Evolutionary conservation across 352 stramenopile species (phyloP), one percentile per base, ranked within the genome.

Genomic region (Phytophthora crassamura): DNA sequence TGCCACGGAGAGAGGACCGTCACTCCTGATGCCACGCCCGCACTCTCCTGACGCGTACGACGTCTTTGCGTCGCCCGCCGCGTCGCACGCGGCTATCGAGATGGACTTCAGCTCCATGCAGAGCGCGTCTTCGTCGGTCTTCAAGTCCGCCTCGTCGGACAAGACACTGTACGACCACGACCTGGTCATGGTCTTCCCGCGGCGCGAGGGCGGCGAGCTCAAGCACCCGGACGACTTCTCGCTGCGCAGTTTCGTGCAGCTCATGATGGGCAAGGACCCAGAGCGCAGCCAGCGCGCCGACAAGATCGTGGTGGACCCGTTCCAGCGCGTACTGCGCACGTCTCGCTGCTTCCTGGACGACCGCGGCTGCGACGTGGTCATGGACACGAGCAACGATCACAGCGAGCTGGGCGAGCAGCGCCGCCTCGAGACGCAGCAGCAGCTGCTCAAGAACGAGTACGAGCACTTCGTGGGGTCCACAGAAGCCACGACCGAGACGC

Each of bases 111-210:
- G 64, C 42, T 63, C 74, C 49, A 81, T 83, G 72, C 62, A 74
- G 46, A 79, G 61, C 32, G 62, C 71, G 8, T 20, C 46, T 18
- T 69, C 67, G 20, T 66, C 57, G 2, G 51, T 60, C 3, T 38
- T 65, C 14, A 48, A 22, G 15, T 64, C 63, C 7, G 43, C 50
- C 1, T 39, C 59, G 14, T 7, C 60, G 22, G 76, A 84, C 32
- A 87, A 84, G 64, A 76, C 70, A 54, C 42, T 92, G 57, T 91
- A 91, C 77, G 86, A 86, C 52, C 69, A 88, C 57, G 86, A 94
- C 60, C 67, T 94, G 46, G 86, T 94, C 53, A 85, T 94, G 82
- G 85, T 93, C 65, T 94, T 94, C 54, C 75, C 84, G 11, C 73
- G 75, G 5, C 84, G 83, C 40, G 61, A 86, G 22, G 82, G 81